These are phyloP conservation scores for Fraxinus americana DNA, from an alignment of 257 asterid genomes.

Conservation along the genomic window DNA sequence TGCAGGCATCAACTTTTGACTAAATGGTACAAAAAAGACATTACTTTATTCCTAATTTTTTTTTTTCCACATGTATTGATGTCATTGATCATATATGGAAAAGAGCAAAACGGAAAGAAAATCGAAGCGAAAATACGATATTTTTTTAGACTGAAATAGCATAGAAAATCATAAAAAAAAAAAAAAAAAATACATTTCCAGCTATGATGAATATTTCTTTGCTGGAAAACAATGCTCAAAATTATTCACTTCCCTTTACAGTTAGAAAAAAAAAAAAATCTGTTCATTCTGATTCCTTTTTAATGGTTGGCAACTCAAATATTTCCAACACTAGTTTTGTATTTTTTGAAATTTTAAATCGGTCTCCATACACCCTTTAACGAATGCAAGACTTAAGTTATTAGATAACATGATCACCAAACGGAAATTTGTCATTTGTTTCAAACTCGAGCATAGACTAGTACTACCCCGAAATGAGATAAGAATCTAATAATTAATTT, in stretches of 20 bases:
- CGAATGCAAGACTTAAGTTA: neutral
- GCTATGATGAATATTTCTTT: slow-evolving; percentile 32
- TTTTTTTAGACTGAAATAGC: neutral
- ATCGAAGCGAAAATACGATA: slow-evolving; percentile 12
- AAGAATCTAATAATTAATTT: neutral
- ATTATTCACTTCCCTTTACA: slow-evolving; percentile 26
- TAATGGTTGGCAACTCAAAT: slow-evolving; percentile 33
- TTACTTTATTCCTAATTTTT: neutral
- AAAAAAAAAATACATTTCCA: slow-evolving; percentile 25
- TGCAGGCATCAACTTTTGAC: slow-evolving; percentile 46
- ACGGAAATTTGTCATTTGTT: neutral
- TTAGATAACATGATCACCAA: too few relatives aligned
- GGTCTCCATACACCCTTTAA: too few relatives aligned
- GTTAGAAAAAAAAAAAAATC: neutral
- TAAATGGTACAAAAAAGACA: slow-evolving; percentile 8
- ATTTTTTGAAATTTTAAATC: too few relatives aligned
- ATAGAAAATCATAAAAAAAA: neutral
- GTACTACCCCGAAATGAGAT: neutral
- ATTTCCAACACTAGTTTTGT: neutral
- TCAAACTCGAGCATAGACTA: neutral
- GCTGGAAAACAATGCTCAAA: slow-evolving; percentile 12
- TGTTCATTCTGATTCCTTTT: slow-evolving; percentile 45
- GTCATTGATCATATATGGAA: neutral
- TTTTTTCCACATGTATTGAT: slow-evolving; percentile 2
- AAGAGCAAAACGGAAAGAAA: neutral